Conservation (phyloP, 2,329 filamentous ascomycete genomes). For the Thyridium curvatum region DNA sequence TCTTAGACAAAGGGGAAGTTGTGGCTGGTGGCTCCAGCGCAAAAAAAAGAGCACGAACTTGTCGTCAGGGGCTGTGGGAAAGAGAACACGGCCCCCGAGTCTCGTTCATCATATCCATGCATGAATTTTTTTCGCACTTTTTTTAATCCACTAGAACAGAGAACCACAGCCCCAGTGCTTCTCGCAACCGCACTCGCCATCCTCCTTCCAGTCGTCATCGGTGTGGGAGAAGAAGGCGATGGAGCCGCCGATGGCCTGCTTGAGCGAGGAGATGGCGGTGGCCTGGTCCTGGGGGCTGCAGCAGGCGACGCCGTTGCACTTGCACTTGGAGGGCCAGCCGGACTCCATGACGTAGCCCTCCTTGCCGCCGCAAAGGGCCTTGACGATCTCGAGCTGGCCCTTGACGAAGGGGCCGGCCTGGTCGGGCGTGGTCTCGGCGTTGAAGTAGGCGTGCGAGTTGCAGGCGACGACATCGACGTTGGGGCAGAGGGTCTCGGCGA, state of each 20-base stretch:
- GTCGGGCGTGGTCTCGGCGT: slow-evolving; percentile 54
- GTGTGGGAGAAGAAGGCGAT: slow-evolving; percentile 76
- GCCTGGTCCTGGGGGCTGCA: slow-evolving; percentile 63
- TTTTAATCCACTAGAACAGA: slow-evolving; percentile 38
- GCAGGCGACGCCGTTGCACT: slow-evolving; percentile 65
- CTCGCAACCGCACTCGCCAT: slow-evolving; percentile 67
- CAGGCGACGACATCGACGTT: slow-evolving; percentile 72
- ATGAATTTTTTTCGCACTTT: slow-evolving; percentile 2
- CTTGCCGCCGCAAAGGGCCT: slow-evolving; percentile 63
- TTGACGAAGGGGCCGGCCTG: slow-evolving; percentile 72
- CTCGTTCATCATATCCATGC: too few relatives aligned
- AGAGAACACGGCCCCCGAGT: too few relatives aligned
- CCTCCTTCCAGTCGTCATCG: slow-evolving; percentile 76
- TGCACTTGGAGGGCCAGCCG: slow-evolving; percentile 74
- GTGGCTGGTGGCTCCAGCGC: slow-evolving; percentile 1
- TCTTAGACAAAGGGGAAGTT: slow-evolving; percentile 1
- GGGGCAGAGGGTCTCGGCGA: slow-evolving; percentile 55
- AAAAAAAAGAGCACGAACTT: too few relatives aligned
- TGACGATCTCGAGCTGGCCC: slow-evolving; percentile 66
- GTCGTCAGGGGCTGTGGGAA: too few relatives aligned
- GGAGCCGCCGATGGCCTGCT: slow-evolving; percentile 56
- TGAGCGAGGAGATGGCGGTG: slow-evolving; percentile 66
- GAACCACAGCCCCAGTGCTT: slow-evolving; percentile 66
- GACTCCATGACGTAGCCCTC: slow-evolving; percentile 79
- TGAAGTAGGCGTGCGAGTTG: slow-evolving; percentile 96